These are phyloP conservation scores for Rhodotorula mucilaginosa DNA, from an alignment of 1,284 basidiomycete genomes.

Conservation along the genomic window DNA sequence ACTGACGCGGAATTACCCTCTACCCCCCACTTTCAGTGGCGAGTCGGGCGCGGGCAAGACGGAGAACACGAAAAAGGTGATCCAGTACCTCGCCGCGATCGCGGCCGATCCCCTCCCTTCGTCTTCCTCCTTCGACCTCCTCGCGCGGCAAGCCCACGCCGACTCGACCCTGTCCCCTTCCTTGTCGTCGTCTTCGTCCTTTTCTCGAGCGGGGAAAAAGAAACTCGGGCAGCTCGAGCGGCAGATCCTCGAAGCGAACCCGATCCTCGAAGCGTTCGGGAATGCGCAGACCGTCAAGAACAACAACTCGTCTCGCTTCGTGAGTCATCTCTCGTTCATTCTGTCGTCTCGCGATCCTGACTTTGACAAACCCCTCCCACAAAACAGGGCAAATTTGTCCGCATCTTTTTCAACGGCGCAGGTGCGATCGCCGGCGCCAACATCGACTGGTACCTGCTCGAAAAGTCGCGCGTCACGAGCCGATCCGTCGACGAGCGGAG, in stretches of 20 bases:
- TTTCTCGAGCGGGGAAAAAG: conserved; percentile 1
- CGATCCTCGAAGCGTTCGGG: conserved; percentile 95
- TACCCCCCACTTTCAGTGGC: conserved; percentile 60
- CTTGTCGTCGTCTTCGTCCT: too few species aligned
- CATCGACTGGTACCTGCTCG: conserved; percentile 98
- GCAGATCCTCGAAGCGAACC: conserved; percentile 97
- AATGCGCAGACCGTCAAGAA: conserved; percentile 99
- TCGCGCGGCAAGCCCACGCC: conserved; percentile 50
- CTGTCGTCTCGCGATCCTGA: background rate
- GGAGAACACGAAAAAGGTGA: conserved; percentile 99
- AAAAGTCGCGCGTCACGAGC: conserved; percentile 94
- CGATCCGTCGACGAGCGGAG: conserved; percentile 82
- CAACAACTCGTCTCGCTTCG: conserved; percentile 97
- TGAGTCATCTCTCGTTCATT: conserved; percentile 25
- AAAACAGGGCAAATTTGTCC: conserved; percentile 79
- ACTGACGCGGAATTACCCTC: conserved; percentile 45
- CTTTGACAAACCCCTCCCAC: too few species aligned
- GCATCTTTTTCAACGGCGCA: conserved; percentile 89
- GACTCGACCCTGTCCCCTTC: conserved; percentile 13
- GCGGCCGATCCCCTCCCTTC: conserved; percentile 66
- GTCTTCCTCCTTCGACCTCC: conserved; percentile 59
- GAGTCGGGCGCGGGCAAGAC: conserved; percentile 99
- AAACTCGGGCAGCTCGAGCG: conserved; percentile 82
- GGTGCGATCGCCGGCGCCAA: conserved; percentile 97
- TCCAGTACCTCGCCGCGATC: conserved; percentile 97